These are phyloP conservation scores for Yamadazyma takamatsuzukensis DNA, from an alignment of 805 yeast genomes.

Conservation along the genomic window DNA sequence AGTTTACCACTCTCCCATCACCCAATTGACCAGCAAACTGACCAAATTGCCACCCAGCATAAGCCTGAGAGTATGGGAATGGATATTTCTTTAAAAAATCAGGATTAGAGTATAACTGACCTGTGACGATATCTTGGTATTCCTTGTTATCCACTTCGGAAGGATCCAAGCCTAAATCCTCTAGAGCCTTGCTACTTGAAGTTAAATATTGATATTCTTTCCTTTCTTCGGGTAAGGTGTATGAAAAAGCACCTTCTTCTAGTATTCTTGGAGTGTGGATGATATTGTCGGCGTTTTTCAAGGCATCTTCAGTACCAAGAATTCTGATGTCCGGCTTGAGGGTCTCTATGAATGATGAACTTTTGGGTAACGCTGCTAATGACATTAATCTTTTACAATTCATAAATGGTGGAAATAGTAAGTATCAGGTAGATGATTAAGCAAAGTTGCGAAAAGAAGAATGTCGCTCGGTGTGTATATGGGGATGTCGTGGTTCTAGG, in stretches of 20 bases:
- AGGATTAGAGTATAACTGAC: conserved; percentile 40
- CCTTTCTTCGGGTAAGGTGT: conserved; percentile 63
- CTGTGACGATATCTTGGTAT: conserved; percentile 58
- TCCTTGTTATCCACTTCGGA: conserved; percentile 37
- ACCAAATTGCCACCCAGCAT: conserved; percentile 97
- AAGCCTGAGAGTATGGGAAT: conserved; percentile 84
- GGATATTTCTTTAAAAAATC: conserved; percentile 30
- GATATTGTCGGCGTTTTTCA: conserved; percentile 24
- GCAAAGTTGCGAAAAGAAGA: too few relatives aligned
- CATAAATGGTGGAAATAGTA: too few relatives aligned
- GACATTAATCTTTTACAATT: too few relatives aligned
- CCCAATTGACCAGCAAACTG: conserved; percentile 96
- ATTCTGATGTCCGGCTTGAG: conserved; percentile 29
- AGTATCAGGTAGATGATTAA: too few relatives aligned
- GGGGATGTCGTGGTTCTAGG: too few relatives aligned
- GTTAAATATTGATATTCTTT: conserved; percentile 51
- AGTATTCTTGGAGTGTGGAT: conserved; percentile 36
- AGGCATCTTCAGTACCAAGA: conserved; percentile 22
- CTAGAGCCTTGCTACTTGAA: conserved; percentile 57
- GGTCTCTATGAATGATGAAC: conserved; percentile 22
- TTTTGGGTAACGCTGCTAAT: conserved; percentile 32
- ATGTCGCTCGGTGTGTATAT: too few relatives aligned
- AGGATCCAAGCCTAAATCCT: conserved; percentile 53
- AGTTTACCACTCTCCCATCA: conserved; percentile 85
- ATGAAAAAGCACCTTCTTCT: conserved; percentile 66